These are phyloP conservation scores for Diphasiastrum complanatum DNA, from an alignment of 83 land plant genomes.

Conservation along the genomic window DNA sequence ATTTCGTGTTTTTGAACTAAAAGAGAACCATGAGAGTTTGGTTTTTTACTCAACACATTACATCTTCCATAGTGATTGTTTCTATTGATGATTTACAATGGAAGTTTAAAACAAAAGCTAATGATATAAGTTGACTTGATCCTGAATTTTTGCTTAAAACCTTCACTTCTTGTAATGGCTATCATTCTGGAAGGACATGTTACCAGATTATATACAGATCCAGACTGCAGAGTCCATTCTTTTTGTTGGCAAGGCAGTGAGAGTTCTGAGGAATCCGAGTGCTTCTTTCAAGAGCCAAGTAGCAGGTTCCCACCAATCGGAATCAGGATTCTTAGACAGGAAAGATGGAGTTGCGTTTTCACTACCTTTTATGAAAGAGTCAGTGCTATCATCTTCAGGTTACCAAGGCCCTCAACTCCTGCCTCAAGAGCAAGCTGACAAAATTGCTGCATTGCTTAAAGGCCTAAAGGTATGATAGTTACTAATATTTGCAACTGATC, in stretches of 20 bases:
- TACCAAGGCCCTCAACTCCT: slow-evolving; percentile 38
- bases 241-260: slow-evolving; percentile 94
- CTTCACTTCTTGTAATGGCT: neutral
- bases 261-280: slow-evolving; percentile 88
- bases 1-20: too few species aligned
- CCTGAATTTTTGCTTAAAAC: too few species aligned
- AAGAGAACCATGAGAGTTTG: too few species aligned
- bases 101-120: too few species aligned
- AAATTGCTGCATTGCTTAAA: slow-evolving; percentile 70
- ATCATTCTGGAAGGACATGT: slow-evolving; percentile 61
- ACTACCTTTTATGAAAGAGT: slow-evolving; percentile 36
- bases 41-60: too few species aligned
- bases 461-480: slow-evolving; percentile 54
- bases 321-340: slow-evolving; percentile 31
- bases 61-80: too few species aligned
- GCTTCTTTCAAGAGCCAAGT: slow-evolving; percentile 53
- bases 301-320: slow-evolving; percentile 28
- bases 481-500: neutral
- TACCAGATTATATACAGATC: slow-evolving; percentile 86
- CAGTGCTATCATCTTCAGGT: slow-evolving; percentile 23
- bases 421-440: slow-evolving; percentile 83
- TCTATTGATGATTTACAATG: too few species aligned
- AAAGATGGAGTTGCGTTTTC: slow-evolving; percentile 21
- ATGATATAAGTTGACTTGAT: too few species aligned
- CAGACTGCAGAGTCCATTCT: slow-evolving; percentile 89